Percentiles rank a stretch among this genome's conserved stretches.
phyloP scores from a whole-genome alignment of 805 yeast genomes.

The Suhomyces sp. region DNA sequence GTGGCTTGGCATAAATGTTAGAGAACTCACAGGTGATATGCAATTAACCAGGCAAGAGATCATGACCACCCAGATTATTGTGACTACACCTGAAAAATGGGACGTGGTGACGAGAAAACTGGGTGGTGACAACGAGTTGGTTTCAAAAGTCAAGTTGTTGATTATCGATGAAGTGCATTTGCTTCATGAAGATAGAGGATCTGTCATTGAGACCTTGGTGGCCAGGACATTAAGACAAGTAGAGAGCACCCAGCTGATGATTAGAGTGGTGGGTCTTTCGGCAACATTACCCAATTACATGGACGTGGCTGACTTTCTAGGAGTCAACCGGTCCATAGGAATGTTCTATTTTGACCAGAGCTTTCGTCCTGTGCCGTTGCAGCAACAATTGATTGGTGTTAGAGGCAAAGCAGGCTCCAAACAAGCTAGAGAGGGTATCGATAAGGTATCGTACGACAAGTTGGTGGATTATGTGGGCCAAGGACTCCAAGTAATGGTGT shows the following conservation, averaged over 20 bases:
- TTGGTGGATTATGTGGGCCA: conserved; percentile 59
- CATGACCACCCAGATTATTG: conserved; percentile 77
- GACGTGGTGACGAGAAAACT: conserved; percentile 95
- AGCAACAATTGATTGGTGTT: conserved; percentile 85
- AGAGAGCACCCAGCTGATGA: conserved; percentile 90
- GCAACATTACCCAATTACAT: conserved; percentile 90
- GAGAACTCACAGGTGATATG: conserved; percentile 95
- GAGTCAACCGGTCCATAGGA: conserved; percentile 86
- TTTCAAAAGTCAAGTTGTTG: conserved; percentile 76
- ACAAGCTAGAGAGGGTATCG: conserved; percentile 69
- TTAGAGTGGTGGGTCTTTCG: conserved; percentile 88
- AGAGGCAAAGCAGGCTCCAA: conserved; percentile 79
- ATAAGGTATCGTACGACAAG: conserved; percentile 72
- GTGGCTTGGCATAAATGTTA: conserved; percentile 83
- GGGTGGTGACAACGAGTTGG: conserved; percentile 81
- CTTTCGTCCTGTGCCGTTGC: conserved; percentile 90
- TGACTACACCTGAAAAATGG: conserved; percentile 96
- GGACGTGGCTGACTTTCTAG: conserved; percentile 93
- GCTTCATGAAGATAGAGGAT: conserved; percentile 95
- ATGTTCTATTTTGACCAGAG: conserved; percentile 93
- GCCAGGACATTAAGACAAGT: conserved; percentile 94
- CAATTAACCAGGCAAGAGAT: conserved; percentile 82
- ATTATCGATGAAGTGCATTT: conserved; percentile 96
- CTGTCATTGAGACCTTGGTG: conserved; percentile 92
- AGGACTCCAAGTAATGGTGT: conserved; percentile 92